Base-by-base conservation (phyloP, 78 protist genomes). In the Diacronema lutheri region DNA sequence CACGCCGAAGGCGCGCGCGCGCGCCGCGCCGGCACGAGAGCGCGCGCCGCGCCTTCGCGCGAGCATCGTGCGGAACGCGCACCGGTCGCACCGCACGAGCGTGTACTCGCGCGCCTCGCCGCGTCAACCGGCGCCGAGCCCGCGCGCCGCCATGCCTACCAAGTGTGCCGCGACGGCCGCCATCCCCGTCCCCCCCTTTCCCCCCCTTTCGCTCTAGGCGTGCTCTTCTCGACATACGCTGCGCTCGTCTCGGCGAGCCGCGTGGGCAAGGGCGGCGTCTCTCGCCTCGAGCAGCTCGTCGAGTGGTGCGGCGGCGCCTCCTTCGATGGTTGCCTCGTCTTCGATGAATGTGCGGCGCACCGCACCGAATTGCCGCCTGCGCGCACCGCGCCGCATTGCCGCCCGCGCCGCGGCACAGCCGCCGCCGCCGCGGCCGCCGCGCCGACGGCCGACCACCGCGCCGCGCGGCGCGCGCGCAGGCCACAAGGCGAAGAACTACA, bases 291-390 rank as follows among this genome's bases (percentile, higher is more conserved):
- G 57, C 79, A 72, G 79, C 16, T 72, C 57, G n/a, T 72, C 25
- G 26, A 41, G 35, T 72, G 79, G 79, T 41, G 61, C 57, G 77
- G 76, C 38, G 65, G 46, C 7, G 31, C 0, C 5, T 4, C 37
- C 31, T 76, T 76, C 65, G 68, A 81, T 9, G 72, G 76, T 64
- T 25, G 35, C 31, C 26, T 81, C 20, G 23, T 65, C 26, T 57
- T 81, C 29, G 86, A 81, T 61, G 86, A 81, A 64, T 46, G 86
- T n/a, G n/a, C n/a, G n/a, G n/a, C n/a, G n/a, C n/a, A n/a, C n/a
- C n/a, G n/a, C n/a, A n/a, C n/a, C n/a, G n/a, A n/a, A n/a, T n/a
- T n/a, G n/a, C n/a, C n/a, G n/a, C n/a, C n/a, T n/a, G n/a, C n/a
- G n/a, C n/a, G n/a, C n/a, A n/a, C n/a, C n/a, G n/a, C n/a, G n/a